A percentile compares a stretch with the other conserved stretches of the same genome.
Evolutionary conservation across 2,329 filamentous ascomycete species (phyloP).

Genomic region (Thielaviopsis ethacetica): DNA sequence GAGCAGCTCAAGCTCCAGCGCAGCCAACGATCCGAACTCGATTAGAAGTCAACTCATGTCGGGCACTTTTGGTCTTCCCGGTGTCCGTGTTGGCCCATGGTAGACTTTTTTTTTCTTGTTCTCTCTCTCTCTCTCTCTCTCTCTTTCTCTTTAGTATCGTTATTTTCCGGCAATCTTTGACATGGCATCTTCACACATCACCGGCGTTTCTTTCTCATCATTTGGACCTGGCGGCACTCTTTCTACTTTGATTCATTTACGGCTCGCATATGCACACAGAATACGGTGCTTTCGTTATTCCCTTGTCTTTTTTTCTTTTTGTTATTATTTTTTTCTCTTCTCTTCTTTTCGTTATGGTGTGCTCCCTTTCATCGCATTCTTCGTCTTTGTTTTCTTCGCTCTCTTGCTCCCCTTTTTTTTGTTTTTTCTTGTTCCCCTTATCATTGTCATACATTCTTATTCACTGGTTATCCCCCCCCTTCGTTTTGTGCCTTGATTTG

Average conservation of each 20-base stretch:
- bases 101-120: conserved; percentile 19
- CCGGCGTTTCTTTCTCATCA: background rate
- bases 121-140: too few relatives aligned
- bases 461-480: too few relatives aligned
- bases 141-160: too few relatives aligned
- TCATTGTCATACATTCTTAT: background rate
- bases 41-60: conserved; percentile 47
- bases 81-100: conserved; percentile 45
- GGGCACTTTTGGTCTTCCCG: conserved; percentile 39
- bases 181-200: too few relatives aligned
- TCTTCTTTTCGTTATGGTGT: background rate
- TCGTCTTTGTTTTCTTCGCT: conserved; percentile 7
- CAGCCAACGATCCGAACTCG: conserved; percentile 29
- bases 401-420: conserved; percentile 14
- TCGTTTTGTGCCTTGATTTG: too few relatives aligned
- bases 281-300: background rate
- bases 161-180: too few relatives aligned
- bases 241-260: background rate
- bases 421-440: background rate
- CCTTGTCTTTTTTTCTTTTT: background rate
- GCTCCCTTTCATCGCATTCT: conserved; percentile 17
- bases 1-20: conserved; percentile 19
- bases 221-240: background rate
- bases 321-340: background rate
- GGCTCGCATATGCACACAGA: background rate